Evolutionary conservation across 2,329 filamentous ascomycete genomes (phyloP).

Genomic region (Cladosporium sp.): DNA sequence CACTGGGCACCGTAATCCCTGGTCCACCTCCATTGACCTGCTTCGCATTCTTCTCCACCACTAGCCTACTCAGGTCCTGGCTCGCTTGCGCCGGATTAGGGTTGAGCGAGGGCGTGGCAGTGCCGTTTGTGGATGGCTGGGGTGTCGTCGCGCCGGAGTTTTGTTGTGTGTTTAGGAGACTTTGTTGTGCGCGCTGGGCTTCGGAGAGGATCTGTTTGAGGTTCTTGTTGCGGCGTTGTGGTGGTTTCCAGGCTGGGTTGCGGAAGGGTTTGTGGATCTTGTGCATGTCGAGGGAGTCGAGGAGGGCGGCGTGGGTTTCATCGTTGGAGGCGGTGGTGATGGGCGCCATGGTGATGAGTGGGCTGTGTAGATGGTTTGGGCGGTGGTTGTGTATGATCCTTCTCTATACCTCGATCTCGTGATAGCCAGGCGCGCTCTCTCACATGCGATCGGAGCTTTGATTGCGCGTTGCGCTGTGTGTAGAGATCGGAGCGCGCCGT

Average conservation of each 20-base stretch:
- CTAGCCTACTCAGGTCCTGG: constrained; percentile 81
- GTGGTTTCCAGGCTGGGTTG: constrained; percentile 85
- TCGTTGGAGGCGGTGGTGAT: constrained; percentile 74
- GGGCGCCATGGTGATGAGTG: constrained; percentile 51
- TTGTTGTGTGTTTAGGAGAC: constrained; percentile 73
- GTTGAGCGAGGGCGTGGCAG: constrained; percentile 60
- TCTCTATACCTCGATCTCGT: background rate
- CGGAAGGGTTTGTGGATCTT: constrained; percentile 85
- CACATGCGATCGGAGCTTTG: constrained; percentile 21
- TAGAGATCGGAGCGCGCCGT: constrained; percentile 13
- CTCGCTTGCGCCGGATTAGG: constrained; percentile 87
- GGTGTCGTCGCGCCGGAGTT: constrained; percentile 77
- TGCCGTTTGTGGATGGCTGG: constrained; percentile 40
- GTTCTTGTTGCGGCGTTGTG: constrained; percentile 97
- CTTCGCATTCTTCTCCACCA: constrained; percentile 74
- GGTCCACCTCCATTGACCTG: constrained; percentile 38
- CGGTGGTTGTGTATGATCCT: background rate
- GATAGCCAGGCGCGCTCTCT: constrained; percentile 5
- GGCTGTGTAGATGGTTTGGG: background rate
- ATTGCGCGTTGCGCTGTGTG: constrained; percentile 13
- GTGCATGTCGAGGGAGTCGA: constrained; percentile 91
- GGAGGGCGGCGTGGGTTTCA: constrained; percentile 75
- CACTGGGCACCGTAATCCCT: constrained; percentile 54
- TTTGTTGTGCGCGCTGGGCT: constrained; percentile 85
- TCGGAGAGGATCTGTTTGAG: constrained; percentile 95